Percentiles rank a stretch among this genome's conserved stretches.
These are phyloP conservation scores for Globisporangium cederbergense DNA, from an alignment of 352 stramenopile species.

Conservation along the genomic window DNA sequence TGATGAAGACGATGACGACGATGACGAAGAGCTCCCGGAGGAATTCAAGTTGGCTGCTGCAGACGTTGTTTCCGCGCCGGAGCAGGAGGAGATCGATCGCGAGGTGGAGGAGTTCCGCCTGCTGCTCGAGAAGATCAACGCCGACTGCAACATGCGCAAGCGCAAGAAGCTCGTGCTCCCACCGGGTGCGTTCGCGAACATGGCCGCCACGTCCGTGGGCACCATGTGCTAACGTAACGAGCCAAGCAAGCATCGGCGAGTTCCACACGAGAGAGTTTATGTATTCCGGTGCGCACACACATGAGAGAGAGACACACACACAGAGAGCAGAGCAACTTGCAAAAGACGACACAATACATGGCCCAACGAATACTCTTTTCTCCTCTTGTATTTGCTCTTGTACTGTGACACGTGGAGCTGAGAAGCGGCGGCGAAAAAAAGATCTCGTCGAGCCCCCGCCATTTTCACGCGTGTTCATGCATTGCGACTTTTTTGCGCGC, in stretches of 20 bases:
- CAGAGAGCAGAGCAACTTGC: neutral
- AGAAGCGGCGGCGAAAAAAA: neutral
- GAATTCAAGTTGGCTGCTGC: constrained; percentile 11
- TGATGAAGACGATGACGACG: constrained; percentile 7
- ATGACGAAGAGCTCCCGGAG: constrained; percentile 11
- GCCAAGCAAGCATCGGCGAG: neutral
- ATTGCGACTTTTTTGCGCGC: neutral
- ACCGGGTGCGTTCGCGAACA: constrained; percentile 45
- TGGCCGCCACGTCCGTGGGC: constrained; percentile 15
- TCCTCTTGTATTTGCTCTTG: no score
- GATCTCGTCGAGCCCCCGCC: neutral
- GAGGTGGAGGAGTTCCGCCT: constrained; percentile 74
- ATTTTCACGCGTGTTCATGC: neutral
- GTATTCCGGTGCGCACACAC: neutral
- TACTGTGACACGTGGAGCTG: neutral
- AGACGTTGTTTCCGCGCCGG: constrained; percentile 24
- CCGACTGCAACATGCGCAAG: constrained; percentile 42
- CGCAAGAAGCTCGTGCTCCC: constrained; percentile 75
- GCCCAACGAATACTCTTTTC: neutral
- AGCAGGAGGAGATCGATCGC: constrained; percentile 62
- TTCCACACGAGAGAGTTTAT: neutral
- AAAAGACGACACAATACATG: neutral
- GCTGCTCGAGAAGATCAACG: constrained; percentile 69
- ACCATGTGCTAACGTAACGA: constrained; percentile 8
- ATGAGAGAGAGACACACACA: neutral